Percentiles rank a stretch among this genome's conserved stretches.
Evolutionary conservation across 768 basidiomycete genomes (phyloP).

Genomic region (Leccinum uliginosum): DNA sequence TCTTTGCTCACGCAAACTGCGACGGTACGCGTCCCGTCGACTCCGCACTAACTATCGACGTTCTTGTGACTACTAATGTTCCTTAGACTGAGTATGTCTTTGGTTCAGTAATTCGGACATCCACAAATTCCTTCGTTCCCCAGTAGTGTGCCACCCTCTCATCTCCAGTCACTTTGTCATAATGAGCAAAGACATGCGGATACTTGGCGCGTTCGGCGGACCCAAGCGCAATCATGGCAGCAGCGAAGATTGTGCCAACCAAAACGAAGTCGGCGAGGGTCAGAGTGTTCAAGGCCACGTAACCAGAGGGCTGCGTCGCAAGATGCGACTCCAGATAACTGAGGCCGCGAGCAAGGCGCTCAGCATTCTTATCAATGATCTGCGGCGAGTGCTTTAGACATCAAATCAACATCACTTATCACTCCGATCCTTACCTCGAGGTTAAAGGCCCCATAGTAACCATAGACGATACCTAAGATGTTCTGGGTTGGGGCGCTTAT

Average conservation of each 20-base stretch:
- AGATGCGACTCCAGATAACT: conserved; percentile 16
- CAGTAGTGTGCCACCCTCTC: conserved; percentile 10
- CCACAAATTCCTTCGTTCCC: conserved; percentile 6
- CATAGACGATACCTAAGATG: conserved; percentile 1
- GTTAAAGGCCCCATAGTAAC: neutral
- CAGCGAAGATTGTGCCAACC: conserved; percentile 2
- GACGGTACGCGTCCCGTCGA: neutral
- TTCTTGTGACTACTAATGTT: neutral
- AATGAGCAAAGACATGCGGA: conserved; percentile 16
- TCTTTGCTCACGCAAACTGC: too few relatives aligned
- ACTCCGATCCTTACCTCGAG: conserved; percentile 1
- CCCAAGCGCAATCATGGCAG: conserved; percentile 7
- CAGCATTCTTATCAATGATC: neutral
- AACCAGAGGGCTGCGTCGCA: conserved; percentile 3
- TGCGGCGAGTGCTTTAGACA: neutral
- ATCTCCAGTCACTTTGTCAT: conserved; percentile 16
- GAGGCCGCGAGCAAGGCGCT: conserved; percentile 3
- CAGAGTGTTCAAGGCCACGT: conserved; percentile 9
- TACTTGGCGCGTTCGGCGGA: conserved; percentile 12
- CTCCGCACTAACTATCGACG: neutral
- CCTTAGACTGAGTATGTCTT: neutral
- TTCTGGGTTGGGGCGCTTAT: conserved; percentile 3
- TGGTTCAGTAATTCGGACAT: conserved; percentile 4
- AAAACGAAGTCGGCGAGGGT: conserved; percentile 22
- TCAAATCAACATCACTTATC: too few relatives aligned